Evolutionary conservation across 495 filamentous ascomycete genomes (phyloP), one percentile per base, ranked within the genome.

Genomic region (Cudoniella acicularis): DNA sequence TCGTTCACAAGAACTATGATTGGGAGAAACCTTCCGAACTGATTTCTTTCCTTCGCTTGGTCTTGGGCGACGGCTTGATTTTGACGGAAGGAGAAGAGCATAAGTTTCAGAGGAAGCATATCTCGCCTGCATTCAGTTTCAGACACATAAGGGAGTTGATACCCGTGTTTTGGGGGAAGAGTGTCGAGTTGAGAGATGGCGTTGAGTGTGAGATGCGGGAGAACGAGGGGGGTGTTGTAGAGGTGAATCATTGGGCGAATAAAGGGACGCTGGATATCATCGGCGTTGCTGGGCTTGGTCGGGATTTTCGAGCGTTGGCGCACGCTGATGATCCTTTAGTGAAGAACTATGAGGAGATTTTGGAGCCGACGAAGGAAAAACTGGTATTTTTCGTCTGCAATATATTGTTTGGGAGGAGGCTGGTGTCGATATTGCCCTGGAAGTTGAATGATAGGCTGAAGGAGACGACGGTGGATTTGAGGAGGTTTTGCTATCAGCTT

Each of bases 211-310:
- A 68, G 20, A n/a, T 56, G 49, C 9, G 62, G 60, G 60, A 25
- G 11, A 22, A 60, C 53, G 10, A 73, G 76, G 68, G 72, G 13
- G 78, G 76, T 3, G 79, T 84, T 25, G 65, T 92, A 16, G 88
- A 94, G 56, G 81, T 90, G 26, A 75, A 78, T 40, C 71, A 73
- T 16, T 93, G 89, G 89, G 83, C 77, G 4, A 85, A 79, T 26
- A 83, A 89, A 17, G 82, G 83, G 0, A 91, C 92, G 0, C 83
- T 96, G 18, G 92, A 96, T 64, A 92, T 96, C 54, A 93, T 96
- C 58, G 91, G 92, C 10, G 70, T 86, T 3, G 87, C 89, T 0
- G 90, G 90, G 0, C 82, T 96, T 62, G 91, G 90, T 1, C 79
- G 82, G 25, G 88, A 96, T 50, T 96, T 96, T 64, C 73, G 77